Evolutionary conservation across 345 rosid genomes (phyloP).

Genomic region (Brassica rapa): DNA sequence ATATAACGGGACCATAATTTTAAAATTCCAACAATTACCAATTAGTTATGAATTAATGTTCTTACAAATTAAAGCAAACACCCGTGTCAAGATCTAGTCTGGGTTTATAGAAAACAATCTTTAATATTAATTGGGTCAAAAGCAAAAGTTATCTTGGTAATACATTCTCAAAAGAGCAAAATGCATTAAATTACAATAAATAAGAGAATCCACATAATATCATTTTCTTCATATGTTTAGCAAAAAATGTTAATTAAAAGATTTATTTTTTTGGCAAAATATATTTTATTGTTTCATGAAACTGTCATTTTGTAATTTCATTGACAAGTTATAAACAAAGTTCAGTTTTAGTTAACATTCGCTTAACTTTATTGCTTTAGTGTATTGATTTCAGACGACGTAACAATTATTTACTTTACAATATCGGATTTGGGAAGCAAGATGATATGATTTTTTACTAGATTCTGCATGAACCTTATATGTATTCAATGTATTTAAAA

Average conservation of each 20-base stretch:
- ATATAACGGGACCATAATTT: too few species aligned
- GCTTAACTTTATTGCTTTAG: too few species aligned
- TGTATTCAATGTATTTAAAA: not conserved
- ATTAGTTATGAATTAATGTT: too few species aligned
- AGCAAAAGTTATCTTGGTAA: not conserved
- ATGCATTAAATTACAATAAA: not conserved
- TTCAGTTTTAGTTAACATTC: not conserved
- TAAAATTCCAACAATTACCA: too few species aligned
- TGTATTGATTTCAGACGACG: too few species aligned
- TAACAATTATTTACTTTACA: not conserved
- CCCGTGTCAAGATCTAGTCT: too few species aligned
- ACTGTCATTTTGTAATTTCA: not conserved
- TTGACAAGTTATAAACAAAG: not conserved
- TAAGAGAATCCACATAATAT: conserved; percentile 1
- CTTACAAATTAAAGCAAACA: too few species aligned
- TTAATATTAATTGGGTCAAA: not conserved
- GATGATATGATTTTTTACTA: not conserved
- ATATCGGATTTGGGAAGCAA: not conserved
- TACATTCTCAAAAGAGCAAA: not conserved
- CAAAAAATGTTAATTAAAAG: not conserved
- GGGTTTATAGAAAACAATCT: not conserved
- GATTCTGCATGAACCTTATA: not conserved
- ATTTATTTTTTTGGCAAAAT: not conserved
- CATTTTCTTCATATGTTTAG: not conserved
- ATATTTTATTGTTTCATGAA: not conserved